phyloP scores from a whole-genome alignment of 2,329 filamentous ascomycete species.

The Emmonsiellopsis sp. region DNA sequence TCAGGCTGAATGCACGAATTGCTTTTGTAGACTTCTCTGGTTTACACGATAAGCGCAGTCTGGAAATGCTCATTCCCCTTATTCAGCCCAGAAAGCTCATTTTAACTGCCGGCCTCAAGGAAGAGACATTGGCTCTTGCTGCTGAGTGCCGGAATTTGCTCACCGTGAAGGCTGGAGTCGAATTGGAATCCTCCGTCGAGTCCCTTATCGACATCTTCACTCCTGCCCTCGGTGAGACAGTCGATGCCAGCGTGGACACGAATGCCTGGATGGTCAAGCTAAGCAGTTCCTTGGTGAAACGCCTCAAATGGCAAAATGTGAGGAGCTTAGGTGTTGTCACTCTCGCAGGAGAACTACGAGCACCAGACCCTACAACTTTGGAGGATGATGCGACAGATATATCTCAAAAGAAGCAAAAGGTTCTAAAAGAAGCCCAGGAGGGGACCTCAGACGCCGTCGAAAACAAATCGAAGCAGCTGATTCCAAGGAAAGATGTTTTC shows the following conservation, averaged over 20 bases:
- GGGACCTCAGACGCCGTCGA: constrained; percentile 17
- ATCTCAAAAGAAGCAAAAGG: constrained; percentile 45
- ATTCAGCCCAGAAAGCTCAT: constrained; percentile 93
- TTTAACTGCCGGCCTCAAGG: constrained; percentile 68
- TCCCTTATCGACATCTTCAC: constrained; percentile 64
- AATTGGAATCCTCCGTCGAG: constrained; percentile 5
- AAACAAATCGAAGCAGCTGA: constrained; percentile 14
- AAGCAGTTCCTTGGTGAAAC: constrained; percentile 72
- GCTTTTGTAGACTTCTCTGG: constrained; percentile 88
- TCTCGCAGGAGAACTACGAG: constrained; percentile 65
- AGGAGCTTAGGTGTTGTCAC: constrained; percentile 84
- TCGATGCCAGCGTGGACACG: constrained; percentile 93
- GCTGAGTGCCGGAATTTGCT: constrained; percentile 66
- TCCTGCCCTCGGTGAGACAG: constrained; percentile 59
- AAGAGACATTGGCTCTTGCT: constrained; percentile 71
- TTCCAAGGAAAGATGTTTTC: constrained; percentile 24
- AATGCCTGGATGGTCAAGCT: constrained; percentile 96
- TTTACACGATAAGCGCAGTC: constrained; percentile 82
- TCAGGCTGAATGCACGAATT: constrained; percentile 65
- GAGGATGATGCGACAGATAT: constrained; percentile 30
- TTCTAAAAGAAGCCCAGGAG: constrained; percentile 40
- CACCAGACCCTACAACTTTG: constrained; percentile 25
- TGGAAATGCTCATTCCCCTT: constrained; percentile 89
- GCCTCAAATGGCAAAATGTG: constrained; percentile 90
- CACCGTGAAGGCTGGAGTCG: constrained; percentile 30